Conservation (phyloP, 768 basidiomycete species). For the Lyophyllum decastes region DNA sequence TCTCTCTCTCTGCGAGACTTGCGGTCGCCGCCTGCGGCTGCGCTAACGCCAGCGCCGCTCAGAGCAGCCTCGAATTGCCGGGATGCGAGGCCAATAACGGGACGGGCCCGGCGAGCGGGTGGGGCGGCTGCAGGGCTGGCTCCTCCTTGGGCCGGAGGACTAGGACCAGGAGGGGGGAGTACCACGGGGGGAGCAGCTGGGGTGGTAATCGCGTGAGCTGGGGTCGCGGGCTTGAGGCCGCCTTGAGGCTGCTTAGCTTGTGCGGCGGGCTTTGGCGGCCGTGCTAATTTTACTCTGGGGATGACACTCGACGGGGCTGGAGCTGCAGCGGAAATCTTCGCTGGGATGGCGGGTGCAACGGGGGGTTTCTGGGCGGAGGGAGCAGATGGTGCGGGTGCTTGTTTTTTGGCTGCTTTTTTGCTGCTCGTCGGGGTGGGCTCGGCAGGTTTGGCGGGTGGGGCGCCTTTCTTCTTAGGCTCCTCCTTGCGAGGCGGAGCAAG, state of each 20-base stretch:
- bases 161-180: conserved; percentile 18
- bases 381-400: not conserved
- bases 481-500: conserved; percentile 32
- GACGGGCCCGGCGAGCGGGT: conserved; percentile 46
- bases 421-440: not conserved
- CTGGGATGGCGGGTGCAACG: not conserved
- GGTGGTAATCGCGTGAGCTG: not conserved
- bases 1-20: conserved; percentile 22
- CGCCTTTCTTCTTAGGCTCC: conserved; percentile 5
- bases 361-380: not conserved
- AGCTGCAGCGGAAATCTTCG: not conserved
- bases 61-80: conserved; percentile 76
- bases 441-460: not conserved
- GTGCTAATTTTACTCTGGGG: conserved; percentile 2
- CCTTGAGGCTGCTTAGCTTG: not conserved
- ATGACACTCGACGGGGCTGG: not conserved
- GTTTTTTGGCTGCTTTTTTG: conserved; percentile 5
- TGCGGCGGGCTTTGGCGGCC: conserved; percentile 4
- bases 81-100: conserved; percentile 62
- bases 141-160: not conserved
- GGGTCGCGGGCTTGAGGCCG: not conserved
- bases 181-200: conserved; percentile 14
- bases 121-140: not conserved
- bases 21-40: conserved; percentile 13
- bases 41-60: conserved; percentile 59